Conservation (phyloP, 306 rosid genomes). For the Medicago lupulina region DNA sequence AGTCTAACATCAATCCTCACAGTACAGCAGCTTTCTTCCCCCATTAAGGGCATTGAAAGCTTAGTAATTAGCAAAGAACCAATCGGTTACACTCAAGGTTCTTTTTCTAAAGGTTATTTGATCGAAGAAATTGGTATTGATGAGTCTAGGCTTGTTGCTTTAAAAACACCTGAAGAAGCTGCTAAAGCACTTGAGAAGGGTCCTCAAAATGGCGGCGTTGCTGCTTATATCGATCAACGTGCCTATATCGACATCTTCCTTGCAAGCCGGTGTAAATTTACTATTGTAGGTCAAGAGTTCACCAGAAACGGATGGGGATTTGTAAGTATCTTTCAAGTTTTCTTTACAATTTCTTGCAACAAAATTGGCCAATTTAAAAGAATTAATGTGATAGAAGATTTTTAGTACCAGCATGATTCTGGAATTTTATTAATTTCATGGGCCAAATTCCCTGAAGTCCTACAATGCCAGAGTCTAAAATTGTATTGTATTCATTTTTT, state of each 20-base stretch:
- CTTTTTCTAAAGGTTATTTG: constrained; percentile 67
- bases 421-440: not conserved
- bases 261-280: constrained; percentile 73
- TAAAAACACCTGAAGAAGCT: constrained; percentile 60
- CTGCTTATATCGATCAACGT: constrained; percentile 82
- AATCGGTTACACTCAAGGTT: constrained; percentile 79
- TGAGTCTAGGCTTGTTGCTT: constrained; percentile 77
- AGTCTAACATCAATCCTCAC: constrained; percentile 98
- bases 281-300: constrained; percentile 87
- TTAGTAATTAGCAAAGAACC: constrained; percentile 61
- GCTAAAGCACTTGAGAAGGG: constrained; percentile 71
- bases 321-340: constrained; percentile 62
- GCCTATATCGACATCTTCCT: constrained; percentile 88
- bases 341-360: not conserved
- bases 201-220: constrained; percentile 77
- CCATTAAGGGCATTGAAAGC: constrained; percentile 83
- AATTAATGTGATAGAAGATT: not conserved
- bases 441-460: not conserved
- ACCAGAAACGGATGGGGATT: constrained; percentile 97
- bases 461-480: not conserved
- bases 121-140: constrained; percentile 62
- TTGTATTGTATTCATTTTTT: not conserved
- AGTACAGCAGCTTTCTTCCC: constrained; percentile 78
- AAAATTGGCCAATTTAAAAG: not conserved
- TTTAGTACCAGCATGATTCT: not conserved